Evolutionary conservation across 2,329 filamentous ascomycete genomes (phyloP).

Genomic region (Paradendryphiella salina): DNA sequence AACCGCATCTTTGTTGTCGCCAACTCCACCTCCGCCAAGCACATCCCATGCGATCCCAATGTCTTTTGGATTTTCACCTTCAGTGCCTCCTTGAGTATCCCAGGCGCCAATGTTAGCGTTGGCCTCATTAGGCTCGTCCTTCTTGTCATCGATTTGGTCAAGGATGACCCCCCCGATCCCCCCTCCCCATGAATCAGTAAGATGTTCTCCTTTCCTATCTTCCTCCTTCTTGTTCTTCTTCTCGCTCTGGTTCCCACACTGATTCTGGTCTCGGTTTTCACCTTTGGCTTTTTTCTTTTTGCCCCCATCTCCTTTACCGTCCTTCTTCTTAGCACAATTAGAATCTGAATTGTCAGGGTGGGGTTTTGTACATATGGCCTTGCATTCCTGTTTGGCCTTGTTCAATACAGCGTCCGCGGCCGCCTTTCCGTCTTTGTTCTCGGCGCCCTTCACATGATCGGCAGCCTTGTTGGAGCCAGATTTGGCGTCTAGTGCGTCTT

Average conservation of each 20-base stretch:
- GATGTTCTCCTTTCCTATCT: neutral
- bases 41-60: too few species aligned
- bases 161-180: neutral
- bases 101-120: neutral
- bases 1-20: neutral
- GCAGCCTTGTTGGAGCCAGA: neutral
- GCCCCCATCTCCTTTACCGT: constrained; percentile 19
- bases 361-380: constrained; percentile 43
- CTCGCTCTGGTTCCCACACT: constrained; percentile 12
- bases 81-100: neutral
- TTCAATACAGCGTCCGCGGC: too few species aligned
- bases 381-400: too few species aligned
- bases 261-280: constrained; percentile 23
- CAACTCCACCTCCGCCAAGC: neutral
- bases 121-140: neutral
- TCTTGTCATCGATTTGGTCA: neutral
- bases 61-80: neutral
- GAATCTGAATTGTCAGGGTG: constrained; percentile 32
- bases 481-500: neutral
- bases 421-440: neutral
- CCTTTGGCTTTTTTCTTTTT: constrained; percentile 20
- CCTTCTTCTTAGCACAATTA: constrained; percentile 12
- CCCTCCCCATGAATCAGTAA: neutral
- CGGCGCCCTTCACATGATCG: neutral
- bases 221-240: constrained; percentile 4